A percentile compares a stretch with the other conserved stretches of the same genome.
Conservation (phyloP, 371 early-diverging fungal species). For the Mortierella sp. region DNA sequence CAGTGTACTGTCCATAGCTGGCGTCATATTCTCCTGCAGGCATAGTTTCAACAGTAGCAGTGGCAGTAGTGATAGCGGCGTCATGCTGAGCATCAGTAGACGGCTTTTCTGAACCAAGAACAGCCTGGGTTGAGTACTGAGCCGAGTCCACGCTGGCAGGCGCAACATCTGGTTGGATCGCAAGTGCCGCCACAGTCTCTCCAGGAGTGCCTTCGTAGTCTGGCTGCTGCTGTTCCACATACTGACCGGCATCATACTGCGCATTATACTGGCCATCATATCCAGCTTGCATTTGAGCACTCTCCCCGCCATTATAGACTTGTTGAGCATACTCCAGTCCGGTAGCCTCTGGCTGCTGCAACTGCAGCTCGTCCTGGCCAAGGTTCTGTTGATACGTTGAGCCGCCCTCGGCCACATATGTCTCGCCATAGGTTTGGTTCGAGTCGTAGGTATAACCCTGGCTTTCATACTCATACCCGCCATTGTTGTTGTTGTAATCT, state of each 20-base stretch:
- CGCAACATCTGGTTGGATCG: conserved; percentile 21
- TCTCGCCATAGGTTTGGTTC: conserved; percentile 6
- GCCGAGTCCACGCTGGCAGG: conserved; percentile 11
- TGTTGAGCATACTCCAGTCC: conserved; percentile 12
- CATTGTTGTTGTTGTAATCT: background rate
- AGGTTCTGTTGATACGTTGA: conserved; percentile 15
- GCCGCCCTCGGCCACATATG: conserved; percentile 5
- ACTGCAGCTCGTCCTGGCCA: conserved; percentile 7
- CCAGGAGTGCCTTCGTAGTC: conserved; percentile 2
- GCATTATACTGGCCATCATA: conserved; percentile 16
- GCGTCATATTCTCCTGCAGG: background rate
- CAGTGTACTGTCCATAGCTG: conserved; percentile 10
- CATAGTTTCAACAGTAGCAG: background rate
- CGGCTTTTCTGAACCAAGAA: conserved; percentile 19
- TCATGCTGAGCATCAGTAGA: background rate
- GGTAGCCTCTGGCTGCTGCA: background rate
- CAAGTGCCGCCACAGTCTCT: conserved; percentile 17
- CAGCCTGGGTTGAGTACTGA: conserved; percentile 17
- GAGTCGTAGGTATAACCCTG: conserved; percentile 8
- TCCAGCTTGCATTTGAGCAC: conserved; percentile 10
- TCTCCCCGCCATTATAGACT: background rate
- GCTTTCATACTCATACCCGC: conserved; percentile 12
- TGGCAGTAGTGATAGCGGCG: background rate
- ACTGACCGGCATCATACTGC: conserved; percentile 22
- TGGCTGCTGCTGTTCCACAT: conserved; percentile 14